Evolutionary conservation across 1,139 yeast genomes (phyloP), one percentile per base, ranked within the genome.

Genomic region (Magnusiomyces suaveolens): DNA sequence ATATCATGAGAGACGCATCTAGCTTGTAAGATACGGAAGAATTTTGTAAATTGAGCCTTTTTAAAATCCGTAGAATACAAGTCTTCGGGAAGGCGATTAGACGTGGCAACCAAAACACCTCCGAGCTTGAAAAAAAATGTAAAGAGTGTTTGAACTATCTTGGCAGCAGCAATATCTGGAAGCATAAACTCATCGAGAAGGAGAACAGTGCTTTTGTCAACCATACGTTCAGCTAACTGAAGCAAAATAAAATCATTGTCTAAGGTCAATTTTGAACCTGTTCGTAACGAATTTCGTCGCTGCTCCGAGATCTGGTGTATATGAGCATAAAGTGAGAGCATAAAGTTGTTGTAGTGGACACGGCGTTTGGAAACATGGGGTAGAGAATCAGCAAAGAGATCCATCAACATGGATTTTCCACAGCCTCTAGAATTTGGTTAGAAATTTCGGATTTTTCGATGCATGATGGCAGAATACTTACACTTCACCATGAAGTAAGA

Each of bases 401-500:
- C 89, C 81, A 83, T 79, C 51, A 84, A 66, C 84, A 84, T 80
- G 1, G 87, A 81, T 63, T 84, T 84, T 1, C 90, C 90, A 63
- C 86, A 81, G 0, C 89, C 89, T 2, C 62, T 36, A 36, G 16
- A 10, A 14, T n/a, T 10, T 36, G 8, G 57, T 38, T 12, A 21
- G 41, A 3, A n/a, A 29, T 24, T 12, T 33, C 36, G 46, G 33
- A n/a, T 33, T 41, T 29, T 20, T 26, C 1, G 20, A 36, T 21
- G 8, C 2, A 26, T 24, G n/a, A 18, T 10, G 36, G 16, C 1
- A 32, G n/a, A 23, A 24, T 14, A 50, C 60, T 49, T 49, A 59
- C 58, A 84, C 89, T 59, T 82, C 88, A 1, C 90, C 90, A 63
- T 83, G 82, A 4, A 84, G 68, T 50, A 84, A 64, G 2, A 84